Evolutionary conservation across 192 early-diverging fungal species (phyloP), one percentile per base, ranked within the genome.

Genomic region (Backusella circina): DNA sequence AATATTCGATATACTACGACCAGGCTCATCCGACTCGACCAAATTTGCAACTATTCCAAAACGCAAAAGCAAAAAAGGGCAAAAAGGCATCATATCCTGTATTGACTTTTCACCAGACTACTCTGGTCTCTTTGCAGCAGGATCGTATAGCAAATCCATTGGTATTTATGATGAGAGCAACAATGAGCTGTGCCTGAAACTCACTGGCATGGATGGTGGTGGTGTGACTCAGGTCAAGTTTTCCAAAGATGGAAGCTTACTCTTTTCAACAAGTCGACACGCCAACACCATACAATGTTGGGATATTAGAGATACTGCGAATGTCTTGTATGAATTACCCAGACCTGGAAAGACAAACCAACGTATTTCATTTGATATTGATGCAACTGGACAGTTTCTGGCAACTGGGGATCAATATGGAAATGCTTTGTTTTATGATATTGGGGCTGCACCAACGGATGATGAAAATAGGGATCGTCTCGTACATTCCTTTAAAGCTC

Each of bases 281-380:
- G 79, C 88, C 5, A 32, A 80, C n/a, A 65, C 67, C 32, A 87
- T 96, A 18, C 82, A 87, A 1, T 93, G 89, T 30, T 95, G 95
- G 94, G 95, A 96, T 79, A 86, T 94, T 21, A 83, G 95, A 1
- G 90, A 96, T 54, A 85, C 93, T 65, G 89, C 89, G 0, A 84
- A 90, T 21, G 84, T 92, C 0, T 72, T 92, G 26, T 81, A 82
- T 26, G 77, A 81, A 1, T 47, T 92, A 18, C 70, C 76, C 15
- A 79, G 94, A 15, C 66, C 77, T 15, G 86, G 87, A 0, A 77
- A 84, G 30, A 93, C 94, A 7, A 92, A 91, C 72, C 95, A 95
- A 77, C 85, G 95, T 13, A 79, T 95, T 67, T 69, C 66, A 3
- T 94, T 95, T 86, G 91, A 90, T 72, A 79, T 94, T 10, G 93